Percentiles rank a stretch among this genome's conserved stretches.
phyloP scores from a whole-genome alignment of 2,329 filamentous ascomycete genomes.

The Sarocladium oryzae region DNA sequence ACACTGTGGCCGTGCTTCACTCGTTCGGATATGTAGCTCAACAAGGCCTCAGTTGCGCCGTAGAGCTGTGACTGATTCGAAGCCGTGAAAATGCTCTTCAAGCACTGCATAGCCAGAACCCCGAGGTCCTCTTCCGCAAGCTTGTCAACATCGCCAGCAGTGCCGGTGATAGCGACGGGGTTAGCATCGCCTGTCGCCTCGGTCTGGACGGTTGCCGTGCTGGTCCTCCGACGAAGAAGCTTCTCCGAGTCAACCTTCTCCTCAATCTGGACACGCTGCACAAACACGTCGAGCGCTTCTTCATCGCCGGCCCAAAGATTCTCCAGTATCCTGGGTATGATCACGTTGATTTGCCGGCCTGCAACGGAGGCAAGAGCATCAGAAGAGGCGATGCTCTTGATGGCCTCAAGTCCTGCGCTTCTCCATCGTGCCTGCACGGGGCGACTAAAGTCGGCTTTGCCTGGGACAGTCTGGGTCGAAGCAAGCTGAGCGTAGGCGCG shows the following conservation, averaged over 20 bases:
- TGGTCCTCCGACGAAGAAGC: conserved; percentile 61
- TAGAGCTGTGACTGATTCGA: conserved; percentile 80
- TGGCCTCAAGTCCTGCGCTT: conserved; percentile 66
- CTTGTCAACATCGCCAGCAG: conserved; percentile 80
- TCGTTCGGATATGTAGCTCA: conserved; percentile 66
- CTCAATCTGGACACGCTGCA: conserved; percentile 58
- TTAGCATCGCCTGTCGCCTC: conserved; percentile 60
- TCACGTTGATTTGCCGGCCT: conserved; percentile 67
- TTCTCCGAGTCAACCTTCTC: conserved; percentile 64
- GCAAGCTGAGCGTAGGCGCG: conserved; percentile 74
- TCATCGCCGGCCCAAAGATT: conserved; percentile 76
- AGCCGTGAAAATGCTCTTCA: conserved; percentile 78
- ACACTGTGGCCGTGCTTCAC: conserved; percentile 45
- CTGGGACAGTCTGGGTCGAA: conserved; percentile 49
- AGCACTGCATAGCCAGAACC: conserved; percentile 73
- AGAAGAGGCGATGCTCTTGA: conserved; percentile 73
- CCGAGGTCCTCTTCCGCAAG: conserved; percentile 85
- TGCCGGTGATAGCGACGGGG: conserved; percentile 67
- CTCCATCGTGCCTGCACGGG: conserved; percentile 75
- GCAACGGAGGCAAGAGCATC: conserved; percentile 71
- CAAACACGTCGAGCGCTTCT: conserved; percentile 61
- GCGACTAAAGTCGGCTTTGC: conserved; percentile 54
- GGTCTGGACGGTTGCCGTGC: conserved; percentile 68
- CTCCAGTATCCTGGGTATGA: conserved; percentile 79
- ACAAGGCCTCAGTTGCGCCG: conserved; percentile 63